These are phyloP conservation scores for Aeschynomene evenia DNA, from an alignment of 306 rosid species.

Conservation along the genomic window DNA sequence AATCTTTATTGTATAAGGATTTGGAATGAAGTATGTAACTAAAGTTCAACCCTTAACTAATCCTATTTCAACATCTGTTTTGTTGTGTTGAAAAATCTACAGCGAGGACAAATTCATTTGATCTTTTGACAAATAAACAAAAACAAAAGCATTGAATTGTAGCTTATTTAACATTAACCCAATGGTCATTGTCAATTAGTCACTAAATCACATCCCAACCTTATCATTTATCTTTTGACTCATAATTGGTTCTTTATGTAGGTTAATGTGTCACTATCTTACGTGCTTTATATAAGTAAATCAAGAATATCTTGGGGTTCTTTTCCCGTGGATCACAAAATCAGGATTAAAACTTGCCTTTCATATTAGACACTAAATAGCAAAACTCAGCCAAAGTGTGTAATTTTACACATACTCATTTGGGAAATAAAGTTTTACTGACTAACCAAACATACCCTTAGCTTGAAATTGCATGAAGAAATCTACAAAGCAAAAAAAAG, in stretches of 20 bases:
- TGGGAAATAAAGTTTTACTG: too few relatives aligned
- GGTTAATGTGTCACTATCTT: neutral
- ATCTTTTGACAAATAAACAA: neutral
- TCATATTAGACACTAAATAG: neutral
- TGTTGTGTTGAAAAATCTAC: neutral
- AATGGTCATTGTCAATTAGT: neutral
- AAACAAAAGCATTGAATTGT: neutral
- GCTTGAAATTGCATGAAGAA: too few relatives aligned
- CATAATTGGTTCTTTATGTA: neutral
- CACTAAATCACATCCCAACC: neutral
- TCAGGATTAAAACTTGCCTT: neutral
- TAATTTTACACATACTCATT: too few relatives aligned
- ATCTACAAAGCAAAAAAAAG: too few relatives aligned
- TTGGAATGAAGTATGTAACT: neutral
- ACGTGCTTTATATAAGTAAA: neutral
- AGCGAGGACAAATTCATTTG: neutral
- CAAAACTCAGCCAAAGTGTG: neutral
- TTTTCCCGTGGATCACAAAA: neutral
- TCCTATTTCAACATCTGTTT: neutral
- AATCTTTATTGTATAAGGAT: neutral
- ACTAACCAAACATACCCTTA: neutral
- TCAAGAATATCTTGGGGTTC: neutral
- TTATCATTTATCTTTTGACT: constrained; percentile 5
- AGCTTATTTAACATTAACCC: neutral
- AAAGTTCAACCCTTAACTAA: neutral